Base-by-base conservation (phyloP, 176 grass and related monocot species). In the Raddia distichophylla region DNA sequence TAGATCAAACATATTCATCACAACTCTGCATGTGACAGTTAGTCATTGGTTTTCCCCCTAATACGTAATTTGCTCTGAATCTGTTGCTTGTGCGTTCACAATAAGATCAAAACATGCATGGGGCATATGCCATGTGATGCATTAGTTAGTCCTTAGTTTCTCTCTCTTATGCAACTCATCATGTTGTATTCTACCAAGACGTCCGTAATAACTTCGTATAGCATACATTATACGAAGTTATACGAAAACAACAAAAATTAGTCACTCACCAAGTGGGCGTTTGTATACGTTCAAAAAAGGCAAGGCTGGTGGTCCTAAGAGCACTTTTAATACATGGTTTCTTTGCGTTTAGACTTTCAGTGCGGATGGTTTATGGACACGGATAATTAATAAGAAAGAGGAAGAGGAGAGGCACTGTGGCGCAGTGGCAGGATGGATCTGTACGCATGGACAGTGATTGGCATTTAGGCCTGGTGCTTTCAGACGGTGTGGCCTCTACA, bases 401-500 rank as follows among this genome's bases (percentile, higher is more conserved):
- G 55, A 8, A 2, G 40, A 54, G 40, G 22, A 20, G 34, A 15
- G 18, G 15, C 13, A 4, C 61, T 20, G 65, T n/a, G 17, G 61
- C 18, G 6, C n/a, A 33, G 74, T 42, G 18, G 71, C 44, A 76
- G 76, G 65, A 81, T 71, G 60, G 77, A 80, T 32, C 12, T 80
- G 71, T 81, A 79, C 60, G 76, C 67, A 72, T 55, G 57, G 88
- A 67, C 78, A 78, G 78, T 64, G 83, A 82, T 56, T 12, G 73
- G 83, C 82, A 61, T 86, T 78, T 68, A 90, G 88, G 73, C 73
- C 7, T 8, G 20, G 44, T 43, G 78, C 88, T 82, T 90, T 82
- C 67, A 40, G 62, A 58, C 64, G 13, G 71, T 68, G 77, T 72
- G 27, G 70, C 77, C 16, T 22, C 14, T 10, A 14, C 46, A 6